Percentiles rank a stretch among this genome's conserved stretches.
Conservation (phyloP, 1,284 basidiomycete species). For the Irpex lacteus region DNA sequence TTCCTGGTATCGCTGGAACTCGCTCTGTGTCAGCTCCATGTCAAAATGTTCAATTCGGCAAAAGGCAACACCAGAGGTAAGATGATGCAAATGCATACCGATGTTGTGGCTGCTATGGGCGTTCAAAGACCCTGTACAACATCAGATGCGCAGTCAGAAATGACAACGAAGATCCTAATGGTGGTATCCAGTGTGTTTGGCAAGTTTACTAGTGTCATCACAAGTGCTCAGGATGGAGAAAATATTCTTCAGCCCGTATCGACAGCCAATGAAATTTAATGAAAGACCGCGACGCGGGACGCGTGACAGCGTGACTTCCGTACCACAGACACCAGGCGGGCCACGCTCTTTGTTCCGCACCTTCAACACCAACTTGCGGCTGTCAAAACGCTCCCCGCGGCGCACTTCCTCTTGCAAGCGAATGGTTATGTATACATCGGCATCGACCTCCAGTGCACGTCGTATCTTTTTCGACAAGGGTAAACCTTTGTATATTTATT, state of each 20-base stretch:
- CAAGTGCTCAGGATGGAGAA: too few relatives aligned
- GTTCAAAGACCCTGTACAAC: not conserved
- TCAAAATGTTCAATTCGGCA: too few relatives aligned
- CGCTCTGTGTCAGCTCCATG: too few relatives aligned
- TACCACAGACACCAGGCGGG: not conserved
- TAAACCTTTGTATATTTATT: not conserved
- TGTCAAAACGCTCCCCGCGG: not conserved
- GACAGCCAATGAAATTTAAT: not conserved
- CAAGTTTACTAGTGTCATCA: too few relatives aligned
- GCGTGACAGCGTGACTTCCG: not conserved
- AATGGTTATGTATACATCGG: not conserved
- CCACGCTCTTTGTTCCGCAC: not conserved
- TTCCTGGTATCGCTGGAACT: too few relatives aligned
- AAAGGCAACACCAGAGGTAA: too few relatives aligned
- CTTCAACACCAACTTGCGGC: not conserved
- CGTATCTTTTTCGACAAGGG: not conserved
- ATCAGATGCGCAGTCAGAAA: not conserved
- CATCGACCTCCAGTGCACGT: too few relatives aligned
- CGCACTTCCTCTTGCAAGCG: not conserved
- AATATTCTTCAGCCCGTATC: not conserved
- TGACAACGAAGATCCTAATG: not conserved
- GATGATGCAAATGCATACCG: not conserved
- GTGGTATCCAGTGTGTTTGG: too few relatives aligned
- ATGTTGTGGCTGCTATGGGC: not conserved
- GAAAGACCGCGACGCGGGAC: too few relatives aligned